Evolutionary conservation across 1,139 yeast species (phyloP).

Genomic region (Pichia sp.): DNA sequence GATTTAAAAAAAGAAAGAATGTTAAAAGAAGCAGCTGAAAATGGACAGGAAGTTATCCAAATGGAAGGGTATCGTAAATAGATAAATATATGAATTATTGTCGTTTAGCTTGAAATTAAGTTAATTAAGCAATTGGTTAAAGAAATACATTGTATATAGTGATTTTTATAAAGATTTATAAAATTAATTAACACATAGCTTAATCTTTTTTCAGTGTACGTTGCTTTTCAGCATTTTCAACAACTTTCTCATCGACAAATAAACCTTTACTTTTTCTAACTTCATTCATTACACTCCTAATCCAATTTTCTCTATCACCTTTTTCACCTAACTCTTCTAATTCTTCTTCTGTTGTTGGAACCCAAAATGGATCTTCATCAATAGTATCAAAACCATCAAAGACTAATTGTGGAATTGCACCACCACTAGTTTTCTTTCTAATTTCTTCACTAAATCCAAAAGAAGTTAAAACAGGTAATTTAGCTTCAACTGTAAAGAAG

Average conservation of each 20-base stretch:
- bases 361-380: constrained; percentile 97
- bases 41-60: constrained; percentile 38
- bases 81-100: background rate
- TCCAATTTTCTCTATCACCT: constrained; percentile 89
- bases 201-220: constrained; percentile 60
- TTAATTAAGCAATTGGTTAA: no score
- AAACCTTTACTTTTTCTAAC: constrained; percentile 86
- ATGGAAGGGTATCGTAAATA: constrained; percentile 24
- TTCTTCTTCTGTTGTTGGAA: constrained; percentile 97
- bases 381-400: constrained; percentile 83
- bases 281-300: constrained; percentile 75
- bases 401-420: constrained; percentile 93
- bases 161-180: background rate
- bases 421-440: constrained; percentile 89
- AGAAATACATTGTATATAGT: background rate
- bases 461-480: constrained; percentile 90
- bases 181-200: background rate
- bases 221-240: constrained; percentile 89
- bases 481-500: constrained; percentile 79
- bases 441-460: constrained; percentile 96
- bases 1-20: constrained; percentile 49
- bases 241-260: constrained; percentile 83
- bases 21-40: constrained; percentile 46
- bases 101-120: background rate
- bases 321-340: constrained; percentile 87